phyloP scores from a whole-genome alignment of 176 grass and related monocot species.

The Phyllostachys edulis region DNA sequence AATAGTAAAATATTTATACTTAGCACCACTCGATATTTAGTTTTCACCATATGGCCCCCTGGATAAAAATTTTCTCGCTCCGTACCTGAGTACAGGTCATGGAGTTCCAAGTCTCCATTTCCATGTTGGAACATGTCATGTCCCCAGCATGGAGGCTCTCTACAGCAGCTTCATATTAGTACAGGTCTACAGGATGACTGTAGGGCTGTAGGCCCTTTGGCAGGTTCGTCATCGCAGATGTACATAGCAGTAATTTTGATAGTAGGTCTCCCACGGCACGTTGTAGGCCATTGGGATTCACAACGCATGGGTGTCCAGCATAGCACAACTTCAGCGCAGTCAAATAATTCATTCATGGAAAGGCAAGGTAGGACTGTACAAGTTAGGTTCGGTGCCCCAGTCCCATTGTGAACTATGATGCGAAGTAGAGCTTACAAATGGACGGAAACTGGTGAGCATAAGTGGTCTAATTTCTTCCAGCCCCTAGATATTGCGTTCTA shows the following conservation, averaged over 20 bases:
- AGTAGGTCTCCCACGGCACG: neutral
- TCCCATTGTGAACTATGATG: neutral
- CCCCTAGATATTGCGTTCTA: neutral
- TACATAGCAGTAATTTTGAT: neutral
- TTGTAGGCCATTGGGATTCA: neutral
- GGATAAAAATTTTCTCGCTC: too few relatives aligned
- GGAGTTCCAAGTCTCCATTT: neutral
- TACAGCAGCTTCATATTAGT: neutral
- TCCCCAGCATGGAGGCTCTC: neutral
- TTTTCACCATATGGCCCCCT: too few relatives aligned
- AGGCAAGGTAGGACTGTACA: neutral
- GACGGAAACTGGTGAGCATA: neutral
- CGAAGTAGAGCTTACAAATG: neutral
- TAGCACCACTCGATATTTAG: too few relatives aligned
- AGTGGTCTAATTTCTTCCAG: neutral
- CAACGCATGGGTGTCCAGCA: neutral
- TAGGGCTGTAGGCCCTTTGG: neutral
- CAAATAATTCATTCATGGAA: conserved; percentile 2
- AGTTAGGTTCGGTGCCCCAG: neutral
- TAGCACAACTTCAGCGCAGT: neutral
- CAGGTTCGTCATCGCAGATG: neutral
- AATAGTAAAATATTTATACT: too few relatives aligned
- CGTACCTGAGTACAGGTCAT: neutral
- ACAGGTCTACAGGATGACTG: neutral
- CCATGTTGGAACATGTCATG: neutral